Conservation (phyloP, 2,329 filamentous ascomycete genomes). For the Alternaria longipes region DNA sequence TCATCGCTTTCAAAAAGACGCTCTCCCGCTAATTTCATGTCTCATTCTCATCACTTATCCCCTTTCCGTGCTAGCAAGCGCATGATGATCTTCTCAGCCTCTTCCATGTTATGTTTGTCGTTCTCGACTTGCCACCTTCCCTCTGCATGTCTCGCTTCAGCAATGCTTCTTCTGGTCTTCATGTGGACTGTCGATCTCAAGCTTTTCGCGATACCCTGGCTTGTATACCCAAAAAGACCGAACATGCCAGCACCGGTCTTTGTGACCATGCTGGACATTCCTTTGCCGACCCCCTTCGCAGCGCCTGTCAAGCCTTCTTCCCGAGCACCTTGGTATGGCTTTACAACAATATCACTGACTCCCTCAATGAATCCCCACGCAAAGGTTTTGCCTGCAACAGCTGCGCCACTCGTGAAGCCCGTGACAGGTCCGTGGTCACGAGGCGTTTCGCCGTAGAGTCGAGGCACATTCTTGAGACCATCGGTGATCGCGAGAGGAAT, state of each 20-base stretch:
- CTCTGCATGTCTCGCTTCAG: neutral
- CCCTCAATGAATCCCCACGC: conserved; percentile 79
- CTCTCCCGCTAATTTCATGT: too few species aligned
- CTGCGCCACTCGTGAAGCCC: conserved; percentile 74
- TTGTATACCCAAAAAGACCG: conserved; percentile 27
- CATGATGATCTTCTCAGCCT: neutral
- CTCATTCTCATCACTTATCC: neutral
- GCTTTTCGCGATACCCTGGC: conserved; percentile 1
- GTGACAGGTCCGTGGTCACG: conserved; percentile 77
- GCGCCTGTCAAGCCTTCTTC: conserved; percentile 70
- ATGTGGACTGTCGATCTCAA: neutral
- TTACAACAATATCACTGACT: conserved; percentile 77
- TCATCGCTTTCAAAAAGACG: too few species aligned
- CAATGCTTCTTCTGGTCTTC: neutral
- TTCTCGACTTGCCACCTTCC: neutral
- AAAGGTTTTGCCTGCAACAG: conserved; percentile 77
- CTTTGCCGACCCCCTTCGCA: conserved; percentile 47
- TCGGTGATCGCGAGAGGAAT: conserved; percentile 59
- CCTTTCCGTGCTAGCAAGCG: neutral
- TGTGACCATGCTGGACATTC: conserved; percentile 22
- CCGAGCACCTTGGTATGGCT: conserved; percentile 72
- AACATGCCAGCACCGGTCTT: conserved; percentile 29
- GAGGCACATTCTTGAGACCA: conserved; percentile 84
- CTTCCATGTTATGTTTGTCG: neutral
- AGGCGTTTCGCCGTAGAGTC: conserved; percentile 80